phyloP scores from a whole-genome alignment of 306 rosid species.

The Trifolium fragiferum region DNA sequence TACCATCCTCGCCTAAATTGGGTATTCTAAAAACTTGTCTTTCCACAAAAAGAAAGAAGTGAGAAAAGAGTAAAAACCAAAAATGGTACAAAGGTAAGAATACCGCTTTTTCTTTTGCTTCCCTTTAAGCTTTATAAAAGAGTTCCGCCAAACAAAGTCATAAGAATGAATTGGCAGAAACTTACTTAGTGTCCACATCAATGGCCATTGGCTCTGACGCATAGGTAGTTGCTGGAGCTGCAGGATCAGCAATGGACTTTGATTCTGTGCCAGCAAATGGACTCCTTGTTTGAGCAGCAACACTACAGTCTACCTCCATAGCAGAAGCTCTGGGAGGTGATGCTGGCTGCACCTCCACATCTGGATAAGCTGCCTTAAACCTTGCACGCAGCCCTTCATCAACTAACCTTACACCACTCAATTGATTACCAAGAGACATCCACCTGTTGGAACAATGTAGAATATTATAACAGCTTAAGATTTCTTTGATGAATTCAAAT shows the following conservation, averaged over 20 bases:
- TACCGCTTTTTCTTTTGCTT: conserved; percentile 11
- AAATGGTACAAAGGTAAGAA: conserved; percentile 28
- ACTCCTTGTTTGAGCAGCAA: conserved; percentile 59
- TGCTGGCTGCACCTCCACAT: conserved; percentile 88
- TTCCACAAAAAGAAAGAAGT: background rate
- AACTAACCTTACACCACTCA: conserved; percentile 84
- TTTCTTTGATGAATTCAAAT: conserved; percentile 4
- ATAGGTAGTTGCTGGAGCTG: conserved; percentile 53
- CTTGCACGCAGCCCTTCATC: conserved; percentile 96
- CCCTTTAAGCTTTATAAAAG: conserved; percentile 25
- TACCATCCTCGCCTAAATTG: conserved; percentile 20
- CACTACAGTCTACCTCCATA: conserved; percentile 71
- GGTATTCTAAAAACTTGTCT: conserved; percentile 27
- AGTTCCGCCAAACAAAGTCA: conserved; percentile 17
- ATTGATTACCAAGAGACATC: conserved; percentile 99
- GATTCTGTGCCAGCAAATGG: conserved; percentile 61
- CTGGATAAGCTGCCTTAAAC: conserved; percentile 98
- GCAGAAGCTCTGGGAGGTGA: conserved; percentile 90
- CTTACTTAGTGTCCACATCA: conserved; percentile 60
- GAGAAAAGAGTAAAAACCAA: conserved; percentile 6
- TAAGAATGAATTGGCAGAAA: conserved; percentile 34
- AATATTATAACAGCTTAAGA: conserved; percentile 6
- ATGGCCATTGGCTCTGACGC: conserved; percentile 58
- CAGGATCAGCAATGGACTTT: conserved; percentile 55
- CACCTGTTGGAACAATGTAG: conserved; percentile 60